phyloP scores from a whole-genome alignment of 2,329 filamentous ascomycete genomes.

The Monosporascus sp. region DNA sequence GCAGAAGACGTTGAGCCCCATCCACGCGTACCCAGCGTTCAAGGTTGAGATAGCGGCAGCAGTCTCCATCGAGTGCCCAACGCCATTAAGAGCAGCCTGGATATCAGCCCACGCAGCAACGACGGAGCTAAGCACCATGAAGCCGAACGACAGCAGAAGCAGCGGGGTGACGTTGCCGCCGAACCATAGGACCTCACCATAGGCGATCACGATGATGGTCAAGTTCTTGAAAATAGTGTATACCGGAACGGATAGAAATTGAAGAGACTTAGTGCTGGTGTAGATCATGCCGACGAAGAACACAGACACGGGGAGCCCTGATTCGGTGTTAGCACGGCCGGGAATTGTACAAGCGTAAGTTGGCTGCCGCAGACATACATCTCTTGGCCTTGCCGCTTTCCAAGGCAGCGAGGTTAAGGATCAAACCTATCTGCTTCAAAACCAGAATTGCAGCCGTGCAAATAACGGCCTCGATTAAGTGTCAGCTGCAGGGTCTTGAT shows the following conservation, averaged over 20 bases:
- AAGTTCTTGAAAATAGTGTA: constrained; percentile 99
- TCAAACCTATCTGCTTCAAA: too few species aligned
- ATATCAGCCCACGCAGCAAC: constrained; percentile 98
- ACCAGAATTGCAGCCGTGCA: too few species aligned
- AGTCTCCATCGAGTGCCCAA: constrained; percentile 52
- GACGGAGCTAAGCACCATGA: constrained; percentile 94
- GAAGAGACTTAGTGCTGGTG: constrained; percentile 90
- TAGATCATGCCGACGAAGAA: constrained; percentile 99
- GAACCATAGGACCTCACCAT: constrained; percentile 98
- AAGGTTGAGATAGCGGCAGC: constrained; percentile 78
- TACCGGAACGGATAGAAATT: constrained; percentile 94
- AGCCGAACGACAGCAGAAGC: constrained; percentile 85
- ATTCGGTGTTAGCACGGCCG: constrained; percentile 7
- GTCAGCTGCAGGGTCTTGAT: constrained; percentile 3
- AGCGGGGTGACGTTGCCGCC: constrained; percentile 85
- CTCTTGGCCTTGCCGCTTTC: constrained; percentile 67
- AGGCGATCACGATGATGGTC: constrained; percentile 97
- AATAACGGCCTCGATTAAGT: too few species aligned
- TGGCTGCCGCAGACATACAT: constrained; percentile 60
- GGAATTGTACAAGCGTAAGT: not conserved
- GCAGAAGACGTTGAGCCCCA: constrained; percentile 95
- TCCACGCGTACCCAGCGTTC: constrained; percentile 95
- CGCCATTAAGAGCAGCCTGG: too few species aligned
- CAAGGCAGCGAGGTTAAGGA: too few species aligned
- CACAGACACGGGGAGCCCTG: constrained; percentile 94